A percentile compares a stretch with the other conserved stretches of the same genome.
Conservation (phyloP, 1,139 yeast species). For the Taphrina communis region DNA sequence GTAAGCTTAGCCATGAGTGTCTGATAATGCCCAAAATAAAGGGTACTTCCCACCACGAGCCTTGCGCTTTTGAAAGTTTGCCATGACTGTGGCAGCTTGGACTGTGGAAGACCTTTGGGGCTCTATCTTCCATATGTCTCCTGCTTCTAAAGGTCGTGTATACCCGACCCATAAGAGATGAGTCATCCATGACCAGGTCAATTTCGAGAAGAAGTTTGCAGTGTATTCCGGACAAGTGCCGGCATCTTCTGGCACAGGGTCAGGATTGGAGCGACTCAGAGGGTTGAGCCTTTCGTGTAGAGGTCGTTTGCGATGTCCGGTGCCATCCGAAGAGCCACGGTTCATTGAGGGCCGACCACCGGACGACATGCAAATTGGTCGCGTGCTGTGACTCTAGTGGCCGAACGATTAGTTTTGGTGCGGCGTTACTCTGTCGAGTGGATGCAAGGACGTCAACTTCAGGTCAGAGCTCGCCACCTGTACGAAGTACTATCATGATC, state of each 20-base stretch:
- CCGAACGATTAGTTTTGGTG: too few species aligned
- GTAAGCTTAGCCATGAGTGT: constrained; percentile 64
- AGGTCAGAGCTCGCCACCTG: too few species aligned
- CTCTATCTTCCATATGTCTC: constrained; percentile 65
- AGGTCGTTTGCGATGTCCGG: background rate
- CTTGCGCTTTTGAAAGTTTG: constrained; percentile 54
- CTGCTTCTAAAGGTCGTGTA: constrained; percentile 66
- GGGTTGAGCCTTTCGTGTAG: constrained; percentile 24
- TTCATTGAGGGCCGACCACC: too few species aligned
- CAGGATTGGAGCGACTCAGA: constrained; percentile 35
- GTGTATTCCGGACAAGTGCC: constrained; percentile 30
- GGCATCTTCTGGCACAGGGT: constrained; percentile 30
- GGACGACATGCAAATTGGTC: too few species aligned
- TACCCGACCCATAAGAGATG: constrained; percentile 84
- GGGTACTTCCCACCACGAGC: constrained; percentile 49
- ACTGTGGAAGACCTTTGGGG: constrained; percentile 55
- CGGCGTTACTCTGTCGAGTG: too few species aligned
- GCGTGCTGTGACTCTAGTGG: background rate
- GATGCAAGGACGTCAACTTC: too few species aligned
- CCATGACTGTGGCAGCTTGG: constrained; percentile 57
- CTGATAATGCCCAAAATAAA: constrained; percentile 58
- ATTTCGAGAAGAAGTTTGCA: constrained; percentile 79
- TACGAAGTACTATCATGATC: too few species aligned
- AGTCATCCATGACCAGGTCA: constrained; percentile 92
- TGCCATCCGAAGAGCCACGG: too few species aligned